Evolutionary conservation across 2,329 filamentous ascomycete species (phyloP).

Genomic region (Lomentospora prolificans): DNA sequence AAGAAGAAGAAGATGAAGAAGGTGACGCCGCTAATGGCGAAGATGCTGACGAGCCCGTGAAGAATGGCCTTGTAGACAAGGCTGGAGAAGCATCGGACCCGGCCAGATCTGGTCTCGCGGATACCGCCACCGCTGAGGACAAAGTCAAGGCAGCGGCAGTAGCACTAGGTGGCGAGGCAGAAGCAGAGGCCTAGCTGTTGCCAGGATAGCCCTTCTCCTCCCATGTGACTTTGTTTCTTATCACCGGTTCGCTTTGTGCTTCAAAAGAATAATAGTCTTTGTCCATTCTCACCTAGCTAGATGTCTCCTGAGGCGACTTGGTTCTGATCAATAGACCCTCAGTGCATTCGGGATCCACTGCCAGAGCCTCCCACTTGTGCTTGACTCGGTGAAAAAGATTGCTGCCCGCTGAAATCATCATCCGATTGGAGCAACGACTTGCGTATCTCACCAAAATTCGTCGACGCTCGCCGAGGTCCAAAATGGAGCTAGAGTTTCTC

Average conservation of each 20-base stretch:
- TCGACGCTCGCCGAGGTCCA: background rate
- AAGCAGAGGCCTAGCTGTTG: slow-evolving; percentile 2
- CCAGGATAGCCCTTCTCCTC: background rate
- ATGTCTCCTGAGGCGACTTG: background rate
- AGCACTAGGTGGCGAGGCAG: slow-evolving; percentile 8
- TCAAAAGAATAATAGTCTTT: background rate
- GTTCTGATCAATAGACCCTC: background rate
- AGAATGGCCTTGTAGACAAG: background rate
- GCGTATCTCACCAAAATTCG: background rate
- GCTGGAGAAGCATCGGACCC: background rate
- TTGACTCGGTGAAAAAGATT: background rate
- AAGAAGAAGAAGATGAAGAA: slow-evolving; percentile 16
- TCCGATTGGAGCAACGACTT: background rate
- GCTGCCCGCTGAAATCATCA: background rate
- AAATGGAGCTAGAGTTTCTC: background rate
- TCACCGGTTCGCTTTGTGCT: background rate
- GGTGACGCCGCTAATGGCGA: slow-evolving; percentile 16
- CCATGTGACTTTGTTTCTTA: background rate
- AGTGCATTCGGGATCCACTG: background rate
- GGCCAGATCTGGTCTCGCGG: slow-evolving; percentile 12
- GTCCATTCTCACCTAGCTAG: slow-evolving; percentile 1
- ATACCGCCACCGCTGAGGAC: slow-evolving; percentile 1
- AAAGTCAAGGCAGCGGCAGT: slow-evolving; percentile 10
- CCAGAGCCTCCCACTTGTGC: background rate
- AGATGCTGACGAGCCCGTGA: slow-evolving; percentile 9